Base-by-base conservation (phyloP, 2,329 filamentous ascomycete species). In the Diaporthe aspalathi region DNA sequence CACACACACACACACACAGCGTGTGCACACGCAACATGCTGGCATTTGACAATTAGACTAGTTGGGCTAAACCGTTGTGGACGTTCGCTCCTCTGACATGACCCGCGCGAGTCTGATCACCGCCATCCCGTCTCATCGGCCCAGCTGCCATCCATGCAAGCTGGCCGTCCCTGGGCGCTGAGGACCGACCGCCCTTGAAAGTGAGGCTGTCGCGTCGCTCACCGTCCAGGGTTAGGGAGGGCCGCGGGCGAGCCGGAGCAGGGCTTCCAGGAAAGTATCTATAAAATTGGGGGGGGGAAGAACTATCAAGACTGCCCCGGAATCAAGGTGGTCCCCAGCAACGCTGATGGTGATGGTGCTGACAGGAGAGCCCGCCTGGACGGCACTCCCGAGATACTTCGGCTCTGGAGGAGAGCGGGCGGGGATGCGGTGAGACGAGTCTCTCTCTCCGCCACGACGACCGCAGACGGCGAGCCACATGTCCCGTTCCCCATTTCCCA, bases 181-280 rank as follows among this genome's bases (percentile, higher is more conserved):
- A 50, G 43, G 43, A 38, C 60, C 60, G 60, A 65, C 45, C 60
- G 60, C 60, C 57, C 20, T 24, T 24, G 29, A 62, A 65, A 65
- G 60, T 65, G 60, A 65, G 60, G 60, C 60, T n/a, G 60, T 50
- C 45, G 60, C 45, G 45, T 20, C 29, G 45, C 60, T n/a, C 43
- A 38, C 14, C 60, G n/a, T 27, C 27, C 60, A 65, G 60, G 60
- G 45, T 65, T 65, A 50, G 45, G 45, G 60, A 50, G 45, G 45
- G 29, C 45, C 45, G 60, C 60, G 60, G 60, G 60, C 29, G 45
- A 50, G 60, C 45, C 60, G 60, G 60, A 24, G 43, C 43, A 38
- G 60, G 60, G 60, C 60, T 65, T 65, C 45, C 60, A 65, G 60
- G 60, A 65, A 65, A 65, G 45, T 50, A 50, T 65, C 22, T 1